Base-by-base conservation (phyloP, 257 asterid genomes). In the Lavandula angustifolia region DNA sequence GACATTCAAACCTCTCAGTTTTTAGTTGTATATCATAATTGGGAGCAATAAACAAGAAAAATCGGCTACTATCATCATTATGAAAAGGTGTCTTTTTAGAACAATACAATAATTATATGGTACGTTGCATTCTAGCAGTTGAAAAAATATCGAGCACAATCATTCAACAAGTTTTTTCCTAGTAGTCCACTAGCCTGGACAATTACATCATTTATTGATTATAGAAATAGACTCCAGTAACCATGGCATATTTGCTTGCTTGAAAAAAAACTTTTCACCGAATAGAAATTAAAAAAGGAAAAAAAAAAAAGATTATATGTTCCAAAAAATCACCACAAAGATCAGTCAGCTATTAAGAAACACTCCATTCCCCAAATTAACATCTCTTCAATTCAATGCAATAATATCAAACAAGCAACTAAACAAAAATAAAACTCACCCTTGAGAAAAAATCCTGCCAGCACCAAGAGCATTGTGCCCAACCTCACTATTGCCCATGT, bases 401-500 rank as follows among this genome's bases (percentile, higher is more conserved):
- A 8, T 49, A 70, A 64, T 4, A 33, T 65, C 43, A 50, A 50
- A 40, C 18, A 59, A 13, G 72, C 9, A 55, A 41, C 6, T 3
- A 32, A 60, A 52, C 7, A 35, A 3, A 3, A 12, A 16, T n/a
- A 42, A 52, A 67, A 35, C 85, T 77, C 76, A 92, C 99, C 99
- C 97, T 76, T 92, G 99, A 3, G 96, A 96, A 75, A 70, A 89
- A 76, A 92, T 92, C 82, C 99, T 76, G 64, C 99, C 99, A 60
- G 99, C 99, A 56, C 99, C 99, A 76, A 92, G 97, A 60, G 99
- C 99, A 74, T 92, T 92, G 83, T 92, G 99, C 3, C 99, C 99
- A 60, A 92, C 99, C 74, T 92, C 99, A 76, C 99, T 92, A 43
- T 92, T 92, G 14, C 99, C 99, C 99, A 92, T 89, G 73, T 92